Evolutionary conservation across 306 rosid genomes (phyloP).

Genomic region (Medicago arabica): DNA sequence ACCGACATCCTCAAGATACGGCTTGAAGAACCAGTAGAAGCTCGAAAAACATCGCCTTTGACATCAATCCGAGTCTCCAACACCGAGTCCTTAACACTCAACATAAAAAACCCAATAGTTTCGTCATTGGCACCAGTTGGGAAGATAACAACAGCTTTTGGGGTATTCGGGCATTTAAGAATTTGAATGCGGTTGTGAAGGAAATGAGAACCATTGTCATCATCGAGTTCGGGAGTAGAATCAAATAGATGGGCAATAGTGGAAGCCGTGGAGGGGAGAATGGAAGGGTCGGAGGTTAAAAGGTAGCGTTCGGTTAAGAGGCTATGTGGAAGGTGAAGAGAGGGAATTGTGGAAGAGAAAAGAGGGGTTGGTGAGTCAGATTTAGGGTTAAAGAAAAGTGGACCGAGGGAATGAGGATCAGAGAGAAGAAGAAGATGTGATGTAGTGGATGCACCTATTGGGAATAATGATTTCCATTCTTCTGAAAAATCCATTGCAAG

Average conservation of each 20-base stretch:
- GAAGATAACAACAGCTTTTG: slow-evolving; percentile 51
- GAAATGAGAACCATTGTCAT: slow-evolving; percentile 39
- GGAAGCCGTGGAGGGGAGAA: slow-evolving; percentile 66
- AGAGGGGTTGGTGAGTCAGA: slow-evolving; percentile 44
- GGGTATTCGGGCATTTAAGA: slow-evolving; percentile 46
- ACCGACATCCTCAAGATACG: slow-evolving; percentile 52
- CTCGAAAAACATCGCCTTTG: slow-evolving; percentile 40
- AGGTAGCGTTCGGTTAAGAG: slow-evolving; percentile 56
- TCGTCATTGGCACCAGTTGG: slow-evolving; percentile 64
- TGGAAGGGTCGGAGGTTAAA: slow-evolving; percentile 46
- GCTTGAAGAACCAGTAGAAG: slow-evolving; percentile 30
- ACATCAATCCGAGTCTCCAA: slow-evolving; percentile 30
- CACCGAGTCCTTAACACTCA: slow-evolving; percentile 28
- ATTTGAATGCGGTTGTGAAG: slow-evolving; percentile 52
- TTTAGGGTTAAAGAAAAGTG: slow-evolving; percentile 66
- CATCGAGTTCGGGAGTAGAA: slow-evolving; percentile 16
- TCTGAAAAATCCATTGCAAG: slow-evolving; percentile 45
- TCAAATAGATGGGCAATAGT: slow-evolving; percentile 45
- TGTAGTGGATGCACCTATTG: slow-evolving; percentile 51
- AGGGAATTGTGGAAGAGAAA: slow-evolving; percentile 51
- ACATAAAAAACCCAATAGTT: slow-evolving; percentile 53
- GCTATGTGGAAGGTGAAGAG: slow-evolving; percentile 47
- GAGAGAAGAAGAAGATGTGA: slow-evolving; percentile 38
- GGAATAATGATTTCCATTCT: slow-evolving; percentile 67
- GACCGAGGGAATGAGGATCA: slow-evolving; percentile 48